Percentiles rank a stretch among this genome's conserved stretches.
phyloP scores from a whole-genome alignment of 768 basidiomycete species.

The Infundibulicybe gibba region DNA sequence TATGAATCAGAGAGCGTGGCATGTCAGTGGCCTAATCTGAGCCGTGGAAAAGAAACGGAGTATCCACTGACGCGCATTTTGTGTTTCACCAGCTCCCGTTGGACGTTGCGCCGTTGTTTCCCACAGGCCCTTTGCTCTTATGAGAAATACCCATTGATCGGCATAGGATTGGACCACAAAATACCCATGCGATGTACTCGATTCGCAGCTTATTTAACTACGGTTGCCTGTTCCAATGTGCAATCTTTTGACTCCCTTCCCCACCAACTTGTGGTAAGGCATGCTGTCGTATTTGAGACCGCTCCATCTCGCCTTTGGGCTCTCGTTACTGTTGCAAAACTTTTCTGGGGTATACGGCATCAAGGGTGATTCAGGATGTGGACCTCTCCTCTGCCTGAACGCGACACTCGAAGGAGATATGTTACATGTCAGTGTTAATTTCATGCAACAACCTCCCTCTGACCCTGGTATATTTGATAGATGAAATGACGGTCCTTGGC shows the following conservation, averaged over 20 bases:
- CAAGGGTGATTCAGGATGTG: conserved; percentile 44
- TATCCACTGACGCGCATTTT: too few relatives aligned
- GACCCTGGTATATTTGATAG: conserved; percentile 19
- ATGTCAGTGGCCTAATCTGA: too few relatives aligned
- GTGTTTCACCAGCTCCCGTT: conserved; percentile 19
- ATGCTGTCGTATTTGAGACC: not conserved
- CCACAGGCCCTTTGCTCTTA: conserved; percentile 1
- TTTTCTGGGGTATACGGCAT: conserved; percentile 18
- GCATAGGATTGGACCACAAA: too few relatives aligned
- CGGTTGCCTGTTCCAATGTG: too few relatives aligned
- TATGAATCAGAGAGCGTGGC: conserved; percentile 2
- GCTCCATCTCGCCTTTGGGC: conserved; percentile 9
- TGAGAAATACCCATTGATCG: too few relatives aligned
- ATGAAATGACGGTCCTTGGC: conserved; percentile 38
- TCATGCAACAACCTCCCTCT: not conserved
- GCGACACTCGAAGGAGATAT: conserved; percentile 38
- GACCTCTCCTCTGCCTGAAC: conserved; percentile 40
- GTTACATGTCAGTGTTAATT: conserved; percentile 39
- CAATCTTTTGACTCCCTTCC: too few relatives aligned
- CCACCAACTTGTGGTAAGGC: too few relatives aligned
- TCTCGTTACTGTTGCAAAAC: conserved; percentile 14
- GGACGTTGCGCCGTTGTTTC: conserved; percentile 10
- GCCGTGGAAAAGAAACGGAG: not conserved
- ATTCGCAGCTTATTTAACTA: too few relatives aligned
- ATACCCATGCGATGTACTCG: too few relatives aligned